Conservation (phyloP, 768 basidiomycete genomes). For the Podaxis pistillaris region DNA sequence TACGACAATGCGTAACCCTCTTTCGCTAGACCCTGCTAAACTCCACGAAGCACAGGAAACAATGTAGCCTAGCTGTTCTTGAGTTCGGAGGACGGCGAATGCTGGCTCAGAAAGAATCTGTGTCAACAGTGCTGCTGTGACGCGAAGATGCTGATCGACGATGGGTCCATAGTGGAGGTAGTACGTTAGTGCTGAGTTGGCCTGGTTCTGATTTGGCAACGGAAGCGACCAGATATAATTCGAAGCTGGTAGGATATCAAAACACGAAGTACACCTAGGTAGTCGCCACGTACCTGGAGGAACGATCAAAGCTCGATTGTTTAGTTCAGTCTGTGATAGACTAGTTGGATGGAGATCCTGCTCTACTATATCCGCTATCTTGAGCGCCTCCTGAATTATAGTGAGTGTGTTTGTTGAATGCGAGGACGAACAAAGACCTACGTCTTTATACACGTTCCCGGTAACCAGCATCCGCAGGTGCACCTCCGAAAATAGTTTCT, state of each 20-base stretch:
- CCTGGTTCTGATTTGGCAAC: conserved; percentile 81
- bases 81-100: conserved; percentile 88
- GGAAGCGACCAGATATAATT: conserved; percentile 64
- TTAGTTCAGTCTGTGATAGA: conserved; percentile 53
- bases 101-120: conserved; percentile 91
- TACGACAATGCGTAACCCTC: conserved; percentile 79
- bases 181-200: conserved; percentile 86
- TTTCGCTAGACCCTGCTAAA: conserved; percentile 62
- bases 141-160: conserved; percentile 61
- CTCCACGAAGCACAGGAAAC: conserved; percentile 63
- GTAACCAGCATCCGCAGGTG: conserved; percentile 72
- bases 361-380: conserved; percentile 72
- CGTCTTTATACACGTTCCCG: conserved; percentile 86
- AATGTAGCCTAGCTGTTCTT: conserved; percentile 95
- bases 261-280: background rate
- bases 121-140: conserved; percentile 66
- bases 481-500: conserved; percentile 57
- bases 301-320: conserved; percentile 60
- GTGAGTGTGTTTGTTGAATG: background rate
- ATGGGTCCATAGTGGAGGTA: conserved; percentile 77
- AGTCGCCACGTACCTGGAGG: conserved; percentile 52
- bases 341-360: conserved; percentile 54
- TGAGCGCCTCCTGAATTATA: conserved; percentile 65
- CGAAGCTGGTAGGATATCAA: conserved; percentile 46
- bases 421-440: conserved; percentile 31